Percentiles rank a stretch among this genome's conserved stretches.
Evolutionary conservation across 116 monocot species (phyloP).

Genomic region (Thalassia testudinum): DNA sequence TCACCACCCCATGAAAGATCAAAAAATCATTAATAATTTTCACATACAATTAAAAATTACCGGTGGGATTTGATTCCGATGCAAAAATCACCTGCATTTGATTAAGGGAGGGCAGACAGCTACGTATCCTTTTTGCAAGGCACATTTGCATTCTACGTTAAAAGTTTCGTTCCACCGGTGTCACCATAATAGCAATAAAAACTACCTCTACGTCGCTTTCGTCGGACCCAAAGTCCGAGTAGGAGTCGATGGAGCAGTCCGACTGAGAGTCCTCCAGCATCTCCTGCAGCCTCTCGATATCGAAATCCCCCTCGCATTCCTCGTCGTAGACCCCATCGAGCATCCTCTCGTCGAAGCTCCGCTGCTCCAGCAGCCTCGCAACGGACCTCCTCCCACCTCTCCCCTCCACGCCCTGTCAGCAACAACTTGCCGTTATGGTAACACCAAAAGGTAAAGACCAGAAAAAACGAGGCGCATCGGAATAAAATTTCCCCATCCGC

Average conservation of each 20-base stretch:
- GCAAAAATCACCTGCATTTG: too few relatives aligned
- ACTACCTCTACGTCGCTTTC: slow-evolving; percentile 70
- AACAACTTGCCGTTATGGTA: not conserved
- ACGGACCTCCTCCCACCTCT: not conserved
- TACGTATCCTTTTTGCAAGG: too few relatives aligned
- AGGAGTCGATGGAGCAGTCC: slow-evolving; percentile 46
- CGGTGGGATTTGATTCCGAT: too few relatives aligned
- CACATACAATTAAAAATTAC: too few relatives aligned
- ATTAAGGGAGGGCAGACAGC: too few relatives aligned
- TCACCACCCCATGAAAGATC: too few relatives aligned
- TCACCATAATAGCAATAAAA: too few relatives aligned
- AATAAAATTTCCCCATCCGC: slow-evolving; percentile 16
- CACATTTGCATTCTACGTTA: too few relatives aligned
- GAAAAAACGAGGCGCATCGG: not conserved
- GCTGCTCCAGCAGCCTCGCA: slow-evolving; percentile 6
- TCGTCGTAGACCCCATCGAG: slow-evolving; percentile 6
- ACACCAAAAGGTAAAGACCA: slow-evolving; percentile 1
- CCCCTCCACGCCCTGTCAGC: not conserved
- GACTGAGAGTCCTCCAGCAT: slow-evolving; percentile 88
- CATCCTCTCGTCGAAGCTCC: slow-evolving; percentile 1
- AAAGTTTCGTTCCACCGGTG: too few relatives aligned
- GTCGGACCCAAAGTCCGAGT: slow-evolving; percentile 39
- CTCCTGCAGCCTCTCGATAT: slow-evolving; percentile 70
- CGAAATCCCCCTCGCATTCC: slow-evolving; percentile 31
- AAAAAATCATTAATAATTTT: too few relatives aligned